These are phyloP conservation scores for Galeopsis tetrahit DNA, from an alignment of 257 asterid species.

Conservation along the genomic window DNA sequence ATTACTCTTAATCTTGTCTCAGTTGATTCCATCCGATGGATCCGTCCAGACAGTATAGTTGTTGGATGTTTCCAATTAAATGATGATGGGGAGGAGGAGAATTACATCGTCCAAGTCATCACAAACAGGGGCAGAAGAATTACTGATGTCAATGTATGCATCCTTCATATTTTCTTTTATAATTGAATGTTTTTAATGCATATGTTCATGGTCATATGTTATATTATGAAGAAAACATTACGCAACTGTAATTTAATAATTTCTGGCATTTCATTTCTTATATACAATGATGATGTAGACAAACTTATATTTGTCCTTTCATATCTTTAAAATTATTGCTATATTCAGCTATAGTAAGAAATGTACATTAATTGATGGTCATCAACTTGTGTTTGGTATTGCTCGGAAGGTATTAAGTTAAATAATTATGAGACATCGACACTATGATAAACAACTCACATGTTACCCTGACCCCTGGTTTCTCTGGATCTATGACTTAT, in stretches of 20 bases:
- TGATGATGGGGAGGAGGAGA: slow-evolving; percentile 72
- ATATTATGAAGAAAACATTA: neutral
- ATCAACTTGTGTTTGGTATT: slow-evolving; percentile 13
- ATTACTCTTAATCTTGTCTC: slow-evolving; percentile 41
- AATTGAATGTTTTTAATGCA: slow-evolving; percentile 17
- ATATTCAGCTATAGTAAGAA: slow-evolving; percentile 11
- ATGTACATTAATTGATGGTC: slow-evolving; percentile 1
- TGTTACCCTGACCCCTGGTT: slow-evolving; percentile 6
- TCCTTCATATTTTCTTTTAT: slow-evolving; percentile 17
- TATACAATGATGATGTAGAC: neutral
- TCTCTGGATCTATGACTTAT: neutral
- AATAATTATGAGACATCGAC: neutral
- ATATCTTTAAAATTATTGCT: neutral
- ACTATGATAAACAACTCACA: neutral
- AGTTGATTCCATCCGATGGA: slow-evolving; percentile 93
- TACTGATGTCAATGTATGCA: slow-evolving; percentile 56
- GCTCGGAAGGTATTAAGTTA: slow-evolving; percentile 13
- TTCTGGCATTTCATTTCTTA: slow-evolving; percentile 11
- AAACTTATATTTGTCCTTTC: neutral
- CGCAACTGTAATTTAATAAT: neutral
- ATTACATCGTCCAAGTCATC: slow-evolving; percentile 76
- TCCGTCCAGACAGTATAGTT: slow-evolving; percentile 79
- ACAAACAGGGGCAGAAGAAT: slow-evolving; percentile 62
- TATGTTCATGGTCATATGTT: slow-evolving; percentile 1
- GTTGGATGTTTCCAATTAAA: slow-evolving; percentile 73